These are phyloP conservation scores for Brassica rapa DNA, from an alignment of 345 rosid species.

Conservation along the genomic window DNA sequence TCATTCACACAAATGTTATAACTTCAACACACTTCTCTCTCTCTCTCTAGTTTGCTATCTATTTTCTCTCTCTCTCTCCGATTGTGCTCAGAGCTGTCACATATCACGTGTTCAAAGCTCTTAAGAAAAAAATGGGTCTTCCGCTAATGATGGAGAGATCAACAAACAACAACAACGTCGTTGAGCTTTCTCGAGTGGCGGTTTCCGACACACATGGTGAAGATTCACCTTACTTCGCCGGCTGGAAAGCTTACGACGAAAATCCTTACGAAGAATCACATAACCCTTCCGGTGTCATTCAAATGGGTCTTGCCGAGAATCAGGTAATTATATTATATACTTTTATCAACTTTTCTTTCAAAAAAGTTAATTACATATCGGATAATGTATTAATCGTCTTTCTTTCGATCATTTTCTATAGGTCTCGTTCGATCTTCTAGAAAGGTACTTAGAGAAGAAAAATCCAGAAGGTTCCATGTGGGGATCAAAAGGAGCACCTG, in stretches of 20 bases:
- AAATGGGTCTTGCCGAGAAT: slow-evolving; percentile 97
- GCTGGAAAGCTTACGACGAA: slow-evolving; percentile 96
- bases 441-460: slow-evolving; percentile 62
- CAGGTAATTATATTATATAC: slow-evolving; percentile 51
- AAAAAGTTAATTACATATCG: not conserved
- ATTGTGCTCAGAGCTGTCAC: slow-evolving; percentile 27
- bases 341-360: not conserved
- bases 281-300: slow-evolving; percentile 88
- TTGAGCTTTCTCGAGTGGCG: slow-evolving; percentile 70
- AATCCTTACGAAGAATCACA: slow-evolving; percentile 65
- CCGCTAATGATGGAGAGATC: slow-evolving; percentile 55
- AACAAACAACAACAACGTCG: slow-evolving; percentile 39
- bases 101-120: slow-evolving; percentile 16
- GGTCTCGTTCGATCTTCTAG: slow-evolving; percentile 92
- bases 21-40: slow-evolving; percentile 45
- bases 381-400: not conserved
- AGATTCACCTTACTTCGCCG: slow-evolving; percentile 93
- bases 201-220: slow-evolving; percentile 85
- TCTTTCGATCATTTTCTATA: slow-evolving; percentile 21
- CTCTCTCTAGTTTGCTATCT: not conserved
- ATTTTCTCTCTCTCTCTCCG: slow-evolving; percentile 22
- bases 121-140: slow-evolving; percentile 53
- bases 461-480: slow-evolving; percentile 65
- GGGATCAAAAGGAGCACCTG: slow-evolving; percentile 68
- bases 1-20: slow-evolving; percentile 37